These are phyloP conservation scores for Podaxis rugospora DNA, from an alignment of 768 basidiomycete genomes.

Conservation along the genomic window DNA sequence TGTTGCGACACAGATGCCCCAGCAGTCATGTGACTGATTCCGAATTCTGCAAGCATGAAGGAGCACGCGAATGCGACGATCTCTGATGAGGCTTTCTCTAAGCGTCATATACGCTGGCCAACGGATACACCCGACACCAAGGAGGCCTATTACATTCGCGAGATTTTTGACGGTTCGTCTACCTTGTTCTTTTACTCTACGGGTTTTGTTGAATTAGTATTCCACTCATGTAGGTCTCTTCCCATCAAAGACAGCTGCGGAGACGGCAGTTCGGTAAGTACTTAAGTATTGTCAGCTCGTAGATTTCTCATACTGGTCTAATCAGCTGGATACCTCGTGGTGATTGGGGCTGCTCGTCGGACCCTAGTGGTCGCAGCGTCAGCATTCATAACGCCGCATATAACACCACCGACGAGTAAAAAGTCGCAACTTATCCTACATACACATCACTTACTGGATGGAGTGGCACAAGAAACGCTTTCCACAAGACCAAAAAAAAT, in stretches of 20 bases:
- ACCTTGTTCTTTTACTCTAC: not conserved
- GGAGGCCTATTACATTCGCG: conserved; percentile 91
- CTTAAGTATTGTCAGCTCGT: conserved; percentile 2
- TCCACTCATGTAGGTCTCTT: conserved; percentile 54
- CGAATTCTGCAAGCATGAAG: conserved; percentile 69
- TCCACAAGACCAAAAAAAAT: not conserved
- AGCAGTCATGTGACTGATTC: not conserved
- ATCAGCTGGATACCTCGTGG: conserved; percentile 87
- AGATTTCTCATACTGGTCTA: conserved; percentile 10
- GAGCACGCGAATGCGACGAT: conserved; percentile 72
- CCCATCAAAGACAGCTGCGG: conserved; percentile 80
- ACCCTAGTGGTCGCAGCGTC: conserved; percentile 94
- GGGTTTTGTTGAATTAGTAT: conserved; percentile 11
- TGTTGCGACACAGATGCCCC: conserved; percentile 13
- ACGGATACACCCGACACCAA: conserved; percentile 89
- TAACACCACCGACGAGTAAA: conserved; percentile 28
- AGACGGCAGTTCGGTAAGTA: conserved; percentile 84
- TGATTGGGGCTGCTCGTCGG: conserved; percentile 94
- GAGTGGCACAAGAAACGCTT: not conserved
- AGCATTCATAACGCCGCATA: conserved; percentile 96
- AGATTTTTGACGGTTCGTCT: conserved; percentile 77
- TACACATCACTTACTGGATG: not conserved
- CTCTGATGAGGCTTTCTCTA: conserved; percentile 77
- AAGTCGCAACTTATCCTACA: conserved; percentile 20
- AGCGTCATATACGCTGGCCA: conserved; percentile 71